These are phyloP conservation scores for Calonectria henricotiae DNA, from an alignment of 2,329 filamentous ascomycete species.

Conservation along the genomic window DNA sequence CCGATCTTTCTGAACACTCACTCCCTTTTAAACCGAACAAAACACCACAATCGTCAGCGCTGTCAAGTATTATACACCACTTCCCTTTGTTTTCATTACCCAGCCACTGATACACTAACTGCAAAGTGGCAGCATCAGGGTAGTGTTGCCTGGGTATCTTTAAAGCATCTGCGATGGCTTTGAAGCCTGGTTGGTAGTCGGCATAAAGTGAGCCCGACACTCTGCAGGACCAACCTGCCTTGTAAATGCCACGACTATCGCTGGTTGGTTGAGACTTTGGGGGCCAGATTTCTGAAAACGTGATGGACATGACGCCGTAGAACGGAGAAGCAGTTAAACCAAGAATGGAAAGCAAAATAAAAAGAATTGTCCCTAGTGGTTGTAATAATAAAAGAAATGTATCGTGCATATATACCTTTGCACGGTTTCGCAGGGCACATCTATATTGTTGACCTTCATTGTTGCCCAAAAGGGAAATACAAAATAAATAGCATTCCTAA, in stretches of 20 bases:
- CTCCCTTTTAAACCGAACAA: background rate
- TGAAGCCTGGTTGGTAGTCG: background rate
- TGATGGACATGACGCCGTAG: background rate
- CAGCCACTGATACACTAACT: constrained; percentile 8
- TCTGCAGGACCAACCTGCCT: background rate
- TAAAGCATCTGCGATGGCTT: constrained; percentile 8
- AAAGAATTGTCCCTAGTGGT: no score
- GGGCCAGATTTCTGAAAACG: background rate
- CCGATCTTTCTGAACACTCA: background rate
- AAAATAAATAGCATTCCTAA: constrained; percentile 16
- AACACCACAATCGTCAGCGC: constrained; percentile 2
- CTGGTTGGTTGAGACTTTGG: background rate
- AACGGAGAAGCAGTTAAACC: no score
- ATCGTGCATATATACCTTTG: no score
- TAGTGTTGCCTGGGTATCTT: constrained; percentile 7
- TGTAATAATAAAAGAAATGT: no score
- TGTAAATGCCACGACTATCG: background rate
- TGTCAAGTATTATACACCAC: constrained; percentile 10
- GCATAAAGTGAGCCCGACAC: background rate
- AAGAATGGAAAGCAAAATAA: no score
- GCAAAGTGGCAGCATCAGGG: background rate
- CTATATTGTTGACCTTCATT: background rate
- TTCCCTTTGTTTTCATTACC: background rate
- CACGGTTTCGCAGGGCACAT: no score
- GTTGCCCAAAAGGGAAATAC: background rate